Evolutionary conservation across 2,329 filamentous ascomycete species (phyloP), one percentile per base, ranked within the genome.

Genomic region (Dothistroma pini): DNA sequence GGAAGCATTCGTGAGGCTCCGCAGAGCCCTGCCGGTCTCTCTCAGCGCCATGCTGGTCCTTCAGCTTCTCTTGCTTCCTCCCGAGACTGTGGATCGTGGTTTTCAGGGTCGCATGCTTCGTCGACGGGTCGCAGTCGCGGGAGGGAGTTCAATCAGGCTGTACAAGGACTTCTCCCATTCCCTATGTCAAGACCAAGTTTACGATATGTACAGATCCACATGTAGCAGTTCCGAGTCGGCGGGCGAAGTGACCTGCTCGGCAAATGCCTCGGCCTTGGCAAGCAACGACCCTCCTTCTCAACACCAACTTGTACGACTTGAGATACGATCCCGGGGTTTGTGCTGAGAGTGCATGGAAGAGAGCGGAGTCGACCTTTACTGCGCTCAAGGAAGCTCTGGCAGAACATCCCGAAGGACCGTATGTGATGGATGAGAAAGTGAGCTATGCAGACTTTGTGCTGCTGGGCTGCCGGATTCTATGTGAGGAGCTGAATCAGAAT

Each of bases 401-500:
- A 12, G 81, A 85, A 73, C 81, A 81, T 32, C 69, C 75, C 0
- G 78, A 80, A 0, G 87, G 88, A 0, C 84, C 85, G 0, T 89
- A 84, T 69, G 84, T 89, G 59, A 52, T 82, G 62, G 87, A 88
- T 0, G 72, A 81, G 51, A 79, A 78, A 59, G 75, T 80, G 6
- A 78, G 78, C 41, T 87, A 83, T 70, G 80, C 80, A 2, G 85
- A 86, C 69, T 83, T 86, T 59, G 72, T 82, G 0, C 80, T 82
- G 69, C 77, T 76, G 0, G 78, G 75, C 1, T 75, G 74, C 14
- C 65, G 83, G 59, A 67, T 76, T 7, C 80, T 80, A 61, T 63
- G 70, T 16, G 69, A 68, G 62, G 54, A 50, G 48, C 16, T 63
- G 4, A 52, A 62, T 51, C 73, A 75, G 47, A 35, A 38, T 25